Evolutionary conservation across 805 yeast genomes (phyloP).

Genomic region (Geotrichum ghanense): DNA sequence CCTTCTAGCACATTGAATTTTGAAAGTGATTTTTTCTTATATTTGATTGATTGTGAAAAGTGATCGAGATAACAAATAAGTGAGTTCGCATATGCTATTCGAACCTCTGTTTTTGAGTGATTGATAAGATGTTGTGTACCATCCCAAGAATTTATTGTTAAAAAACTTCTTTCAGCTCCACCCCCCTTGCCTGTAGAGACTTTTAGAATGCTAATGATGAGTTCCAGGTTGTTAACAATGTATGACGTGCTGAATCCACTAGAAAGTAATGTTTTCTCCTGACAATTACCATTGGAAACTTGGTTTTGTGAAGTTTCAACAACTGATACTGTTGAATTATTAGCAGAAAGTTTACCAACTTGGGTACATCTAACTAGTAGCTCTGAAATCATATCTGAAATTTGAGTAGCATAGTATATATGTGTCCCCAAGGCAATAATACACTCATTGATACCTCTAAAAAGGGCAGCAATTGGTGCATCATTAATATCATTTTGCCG

Average conservation of each 20-base stretch:
- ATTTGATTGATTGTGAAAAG: slow-evolving; percentile 5
- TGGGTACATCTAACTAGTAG: slow-evolving; percentile 27
- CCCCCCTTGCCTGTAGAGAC: slow-evolving; percentile 1
- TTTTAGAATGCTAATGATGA: slow-evolving; percentile 15
- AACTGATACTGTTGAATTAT: not conserved
- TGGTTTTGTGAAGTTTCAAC: not conserved
- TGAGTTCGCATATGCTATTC: slow-evolving; percentile 14
- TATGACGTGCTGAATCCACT: not conserved
- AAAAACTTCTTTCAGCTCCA: slow-evolving; percentile 6
- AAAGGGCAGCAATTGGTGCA: slow-evolving; percentile 17
- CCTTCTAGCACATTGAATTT: slow-evolving; percentile 5
- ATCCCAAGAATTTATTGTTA: slow-evolving; percentile 20
- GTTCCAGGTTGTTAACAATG: slow-evolving; percentile 16
- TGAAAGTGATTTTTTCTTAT: not conserved
- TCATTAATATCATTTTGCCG: slow-evolving; percentile 5
- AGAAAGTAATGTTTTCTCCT: not conserved
- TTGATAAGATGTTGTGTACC: slow-evolving; percentile 21
- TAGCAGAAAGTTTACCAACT: not conserved
- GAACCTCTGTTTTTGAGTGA: slow-evolving; percentile 14
- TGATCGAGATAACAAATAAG: slow-evolving; percentile 16
- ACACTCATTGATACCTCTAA: slow-evolving; percentile 40
- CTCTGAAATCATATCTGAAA: slow-evolving; percentile 68
- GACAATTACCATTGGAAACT: not conserved
- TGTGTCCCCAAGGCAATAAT: slow-evolving; percentile 66
- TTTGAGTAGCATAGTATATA: slow-evolving; percentile 77